Conservation (phyloP, 768 basidiomycete genomes). For the Leucocoprinus birnbaumii region DNA sequence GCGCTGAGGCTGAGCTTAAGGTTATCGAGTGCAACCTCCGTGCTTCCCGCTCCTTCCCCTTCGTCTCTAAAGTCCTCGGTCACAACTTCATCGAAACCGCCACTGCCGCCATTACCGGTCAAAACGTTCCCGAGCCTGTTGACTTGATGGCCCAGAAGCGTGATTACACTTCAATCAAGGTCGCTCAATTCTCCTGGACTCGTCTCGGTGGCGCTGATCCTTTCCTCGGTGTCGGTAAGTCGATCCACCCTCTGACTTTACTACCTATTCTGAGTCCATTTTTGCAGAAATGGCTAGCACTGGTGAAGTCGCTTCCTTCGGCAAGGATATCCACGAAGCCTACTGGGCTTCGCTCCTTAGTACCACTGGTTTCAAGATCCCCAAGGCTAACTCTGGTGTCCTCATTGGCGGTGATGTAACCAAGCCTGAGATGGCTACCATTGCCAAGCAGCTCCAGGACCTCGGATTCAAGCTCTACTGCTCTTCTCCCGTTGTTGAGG, state of each 20-base stretch:
- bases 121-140: conserved; percentile 85
- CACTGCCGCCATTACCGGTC: conserved; percentile 80
- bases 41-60: conserved; percentile 97
- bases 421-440: conserved; percentile 81
- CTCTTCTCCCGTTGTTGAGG: conserved; percentile 75
- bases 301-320: conserved; percentile 96
- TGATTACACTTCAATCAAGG: conserved; percentile 95
- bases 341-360: conserved; percentile 95
- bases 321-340: conserved; percentile 90
- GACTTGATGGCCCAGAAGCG: conserved; percentile 89
- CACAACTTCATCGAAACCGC: conserved; percentile 97
- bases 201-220: conserved; percentile 94
- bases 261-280: conserved; percentile 6
- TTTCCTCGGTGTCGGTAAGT: conserved; percentile 90
- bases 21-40: conserved; percentile 99
- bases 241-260: not conserved
- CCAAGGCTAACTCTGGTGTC: conserved; percentile 79
- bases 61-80: conserved; percentile 97
- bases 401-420: conserved; percentile 89
- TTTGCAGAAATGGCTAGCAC: conserved; percentile 95
- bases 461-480: conserved; percentile 97
- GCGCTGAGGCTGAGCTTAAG: conserved; percentile 67
- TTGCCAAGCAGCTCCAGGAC: conserved; percentile 77
- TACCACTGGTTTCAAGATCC: conserved; percentile 94
- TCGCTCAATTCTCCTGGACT: conserved; percentile 98